Evolutionary conservation across 169 alveolate genomes (phyloP).

Genomic region (Cryptosporidium andersoni): DNA sequence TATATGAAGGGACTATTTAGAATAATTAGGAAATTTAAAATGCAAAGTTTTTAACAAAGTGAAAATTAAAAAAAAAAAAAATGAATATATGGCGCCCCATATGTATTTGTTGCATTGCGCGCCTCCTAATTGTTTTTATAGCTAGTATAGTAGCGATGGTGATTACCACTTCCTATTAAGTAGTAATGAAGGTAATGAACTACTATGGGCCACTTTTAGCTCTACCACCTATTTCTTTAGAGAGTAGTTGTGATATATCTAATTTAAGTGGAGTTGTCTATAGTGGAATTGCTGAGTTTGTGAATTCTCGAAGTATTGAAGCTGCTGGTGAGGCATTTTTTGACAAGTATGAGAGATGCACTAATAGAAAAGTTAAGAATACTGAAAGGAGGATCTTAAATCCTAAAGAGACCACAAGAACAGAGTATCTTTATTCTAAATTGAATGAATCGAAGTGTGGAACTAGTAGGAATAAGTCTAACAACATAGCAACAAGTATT

Average conservation of each 20-base stretch:
- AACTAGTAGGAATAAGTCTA: slow-evolving; percentile 11
- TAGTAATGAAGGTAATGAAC: not conserved
- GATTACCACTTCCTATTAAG: not conserved
- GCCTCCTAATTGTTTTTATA: not conserved
- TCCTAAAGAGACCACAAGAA: not conserved
- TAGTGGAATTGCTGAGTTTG: slow-evolving; percentile 61
- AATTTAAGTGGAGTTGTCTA: slow-evolving; percentile 3
- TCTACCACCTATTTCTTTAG: slow-evolving; percentile 63
- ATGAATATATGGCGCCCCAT: too few relatives aligned
- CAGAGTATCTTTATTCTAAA: not conserved
- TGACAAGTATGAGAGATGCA: slow-evolving; percentile 19
- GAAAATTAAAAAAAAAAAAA: not conserved
- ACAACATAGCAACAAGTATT: not conserved
- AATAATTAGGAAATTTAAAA: not conserved
- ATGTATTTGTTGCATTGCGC: too few relatives aligned
- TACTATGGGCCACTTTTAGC: slow-evolving; percentile 6
- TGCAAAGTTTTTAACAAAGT: not conserved
- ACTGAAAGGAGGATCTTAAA: not conserved
- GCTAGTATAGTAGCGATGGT: not conserved
- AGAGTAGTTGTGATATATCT: not conserved
- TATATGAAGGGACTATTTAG: not conserved
- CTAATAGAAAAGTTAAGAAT: not conserved
- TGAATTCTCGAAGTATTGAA: slow-evolving; percentile 16
- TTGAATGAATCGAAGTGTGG: not conserved
- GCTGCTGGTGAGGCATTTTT: slow-evolving; percentile 66